A percentile compares a stretch with the other conserved stretches of the same genome.
Evolutionary conservation across 2,329 filamentous ascomycete species (phyloP).

Genomic region (Trichoderma sp.): DNA sequence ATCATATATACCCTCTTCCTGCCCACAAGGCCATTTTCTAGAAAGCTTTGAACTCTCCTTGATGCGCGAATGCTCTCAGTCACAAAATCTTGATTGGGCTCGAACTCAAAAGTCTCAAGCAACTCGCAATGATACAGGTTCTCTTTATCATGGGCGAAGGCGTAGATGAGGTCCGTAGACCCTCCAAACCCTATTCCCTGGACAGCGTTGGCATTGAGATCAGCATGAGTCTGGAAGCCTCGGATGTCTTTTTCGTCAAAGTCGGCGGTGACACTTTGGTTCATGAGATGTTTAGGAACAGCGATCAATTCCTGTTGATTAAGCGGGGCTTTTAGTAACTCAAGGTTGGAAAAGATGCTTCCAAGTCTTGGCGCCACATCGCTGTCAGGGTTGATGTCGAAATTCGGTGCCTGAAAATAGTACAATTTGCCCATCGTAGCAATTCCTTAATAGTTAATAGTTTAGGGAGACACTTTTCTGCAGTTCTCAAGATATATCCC

Average conservation of each 20-base stretch:
- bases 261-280: not conserved
- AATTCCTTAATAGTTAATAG: not conserved
- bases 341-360: slow-evolving; percentile 1
- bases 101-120: slow-evolving; percentile 9
- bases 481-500: not conserved
- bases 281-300: not conserved
- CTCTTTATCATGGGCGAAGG: not conserved
- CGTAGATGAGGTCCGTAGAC: not conserved
- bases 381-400: not conserved
- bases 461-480: not conserved
- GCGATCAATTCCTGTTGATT: not conserved
- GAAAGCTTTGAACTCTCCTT: not conserved
- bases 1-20: not conserved
- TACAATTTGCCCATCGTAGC: not conserved
- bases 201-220: not conserved
- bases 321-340: not conserved
- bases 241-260: not conserved
- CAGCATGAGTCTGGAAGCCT: not conserved
- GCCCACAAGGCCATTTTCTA: not conserved
- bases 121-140: not conserved
- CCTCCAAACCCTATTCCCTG: not conserved
- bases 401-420: not conserved
- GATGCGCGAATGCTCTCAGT: not conserved
- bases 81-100: slow-evolving; percentile 2
- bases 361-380: not conserved